Evolutionary conservation across 257 asterid species (phyloP), one percentile per base, ranked within the genome.

Genomic region (Nicotiana knightiana): DNA sequence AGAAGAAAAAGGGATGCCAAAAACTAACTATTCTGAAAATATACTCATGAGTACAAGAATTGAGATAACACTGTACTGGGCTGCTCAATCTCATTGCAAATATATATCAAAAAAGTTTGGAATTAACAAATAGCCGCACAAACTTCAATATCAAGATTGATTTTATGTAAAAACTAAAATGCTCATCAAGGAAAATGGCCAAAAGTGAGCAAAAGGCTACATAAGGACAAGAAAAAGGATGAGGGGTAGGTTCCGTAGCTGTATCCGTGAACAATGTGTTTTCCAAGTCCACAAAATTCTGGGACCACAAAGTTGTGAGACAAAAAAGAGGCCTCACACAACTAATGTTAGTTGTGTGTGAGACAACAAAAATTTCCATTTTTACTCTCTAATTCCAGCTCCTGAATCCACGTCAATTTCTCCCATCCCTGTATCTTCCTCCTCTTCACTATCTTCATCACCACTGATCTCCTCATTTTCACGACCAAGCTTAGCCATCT

Each of bases 381-480:
- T 63, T 85, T 82, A 89, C 1, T 85, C 91, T 15, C 93, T 83
- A 35, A 93, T 81, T 21, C 85, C 90, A 24, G 68, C 53, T 77
- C 87, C 89, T 0, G 97, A 59, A 77, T 93, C 95, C 59, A 93
- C 71, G 67, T 93, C 98, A 48, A 93, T 76, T 15, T 94, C 97
- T 76, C 99, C 99, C 99, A 96, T 93, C 51, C 99, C 99, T 4
- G 97, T 93, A 82, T 96, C 99, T 86, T 96, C 99, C 84, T 96
- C 98, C 88, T 88, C 98, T 86, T 94, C 98, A 39, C 96, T 94
- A 83, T 83, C 95, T 83, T 94, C 99, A 54, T 96, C 99, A 9
- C 97, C 99, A 57, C 96, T 89, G 43, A 91, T 80, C 90, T 96
- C 99, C 88, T 92, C 97, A 12, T 96, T 96, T 82, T 91, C 88